Evolutionary conservation across 805 yeast species (phyloP), one percentile per base, ranked within the genome.

Genomic region (Pichia exigua): DNA sequence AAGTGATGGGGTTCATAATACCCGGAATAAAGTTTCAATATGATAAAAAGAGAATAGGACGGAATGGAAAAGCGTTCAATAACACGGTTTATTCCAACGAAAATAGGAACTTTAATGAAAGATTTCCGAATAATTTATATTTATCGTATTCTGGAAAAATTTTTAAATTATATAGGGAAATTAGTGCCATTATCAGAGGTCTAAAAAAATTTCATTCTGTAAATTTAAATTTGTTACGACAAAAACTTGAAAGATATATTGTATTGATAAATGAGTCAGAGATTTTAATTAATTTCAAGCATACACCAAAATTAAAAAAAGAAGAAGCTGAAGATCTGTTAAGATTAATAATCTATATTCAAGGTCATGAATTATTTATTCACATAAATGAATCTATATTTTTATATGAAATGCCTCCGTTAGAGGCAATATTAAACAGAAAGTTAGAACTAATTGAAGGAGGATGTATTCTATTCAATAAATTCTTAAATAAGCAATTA

Each of bases 1-100:
- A 5, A 17, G 20, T 1, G 8, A 53, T 53, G 55, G 55, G 55
- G 2, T 53, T 53, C 30, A 47, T 53, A 24, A 49, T 40, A 12
- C 55, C 55, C 11, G 55, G 55, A 18, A 21, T 53, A 11, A 32
- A 27, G 17, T 40, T 46, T 40, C 30, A 40, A 2, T 53, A 38
- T 32, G 38, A 46, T 18, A 53, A 40, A 12, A 53, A 45, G 18
- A 35, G 48, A 38, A 45, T 15, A 4, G 50, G 52, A 2, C 30
- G 43, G n/a, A 15, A 45, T 8, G 39, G 46, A 4, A 42, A 38
- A 30, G 41, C 52, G 1, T 26, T 28, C 18, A 52, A 47, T 28
- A 45, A 27, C n/a, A 11, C 38, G 9, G 28, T 52, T 5, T 40
- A 42, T 30, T 12, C 46, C 2, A 52, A 52, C 46, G 49, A 52